Evolutionary conservation across 306 rosid genomes (phyloP).

Genomic region (Canavalia ensiformis): DNA sequence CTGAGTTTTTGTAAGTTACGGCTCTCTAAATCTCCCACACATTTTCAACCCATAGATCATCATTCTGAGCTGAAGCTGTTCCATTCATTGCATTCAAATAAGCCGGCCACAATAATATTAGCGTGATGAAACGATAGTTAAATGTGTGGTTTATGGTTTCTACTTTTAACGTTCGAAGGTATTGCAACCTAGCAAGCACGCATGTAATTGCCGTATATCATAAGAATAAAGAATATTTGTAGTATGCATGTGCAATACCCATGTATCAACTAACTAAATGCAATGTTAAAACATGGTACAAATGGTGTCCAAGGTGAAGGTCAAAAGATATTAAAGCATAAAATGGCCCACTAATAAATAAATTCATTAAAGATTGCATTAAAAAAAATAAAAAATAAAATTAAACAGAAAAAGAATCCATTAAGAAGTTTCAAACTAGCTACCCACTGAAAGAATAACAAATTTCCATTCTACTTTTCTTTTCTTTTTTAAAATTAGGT

Average conservation of each 20-base stretch:
- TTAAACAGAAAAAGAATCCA: not conserved
- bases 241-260: not conserved
- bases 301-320: not conserved
- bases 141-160: not conserved
- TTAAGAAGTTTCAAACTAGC: conserved; percentile 25
- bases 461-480: conserved; percentile 36
- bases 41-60: not conserved
- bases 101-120: not conserved
- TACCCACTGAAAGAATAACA: conserved; percentile 42
- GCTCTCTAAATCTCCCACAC: not conserved
- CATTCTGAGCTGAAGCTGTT: not conserved
- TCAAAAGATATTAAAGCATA: conserved; percentile 1
- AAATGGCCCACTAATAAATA: conserved; percentile 36
- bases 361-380: conserved; percentile 38
- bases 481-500: not conserved
- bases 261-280: not conserved
- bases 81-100: not conserved
- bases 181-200: not conserved
- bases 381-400: no score
- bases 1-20: not conserved
- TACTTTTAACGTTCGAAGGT: not conserved
- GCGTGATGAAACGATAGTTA: not conserved
- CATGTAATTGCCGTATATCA: not conserved
- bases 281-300: not conserved
- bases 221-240: not conserved